A percentile compares a stretch with the other conserved stretches of the same genome.
Evolutionary conservation across 805 yeast species (phyloP).

Genomic region (Saccharomycopsis guyanensis): DNA sequence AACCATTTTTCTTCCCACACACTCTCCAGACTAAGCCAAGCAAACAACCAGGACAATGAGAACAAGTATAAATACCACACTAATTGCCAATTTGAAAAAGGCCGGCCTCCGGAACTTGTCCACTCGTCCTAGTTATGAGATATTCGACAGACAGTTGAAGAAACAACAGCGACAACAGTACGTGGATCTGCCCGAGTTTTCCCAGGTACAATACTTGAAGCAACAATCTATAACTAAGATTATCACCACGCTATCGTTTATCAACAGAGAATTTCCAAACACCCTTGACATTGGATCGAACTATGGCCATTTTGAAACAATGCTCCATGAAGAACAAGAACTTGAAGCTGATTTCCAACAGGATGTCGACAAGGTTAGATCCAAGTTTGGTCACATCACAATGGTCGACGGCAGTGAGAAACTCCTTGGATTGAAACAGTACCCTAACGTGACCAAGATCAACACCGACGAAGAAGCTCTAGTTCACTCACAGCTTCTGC

Average conservation of each 20-base stretch:
- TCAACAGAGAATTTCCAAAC: conserved; percentile 52
- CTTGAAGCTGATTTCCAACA: conserved; percentile 35
- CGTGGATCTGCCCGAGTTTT: conserved; percentile 35
- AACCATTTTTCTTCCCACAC: no score
- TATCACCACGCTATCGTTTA: conserved; percentile 66
- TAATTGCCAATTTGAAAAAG: no score
- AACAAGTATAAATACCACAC: no score
- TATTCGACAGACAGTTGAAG: conserved; percentile 60
- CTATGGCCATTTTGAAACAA: conserved; percentile 52
- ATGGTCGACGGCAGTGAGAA: conserved; percentile 60
- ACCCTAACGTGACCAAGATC: conserved; percentile 40
- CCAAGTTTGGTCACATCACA: conserved; percentile 44
- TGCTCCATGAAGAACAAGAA: conserved; percentile 28
- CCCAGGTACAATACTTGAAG: conserved; percentile 62
- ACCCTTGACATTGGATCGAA: conserved; percentile 70
- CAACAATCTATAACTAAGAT: conserved; percentile 68
- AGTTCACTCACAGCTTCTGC: conserved; percentile 33
- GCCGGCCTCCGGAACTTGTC: no score
- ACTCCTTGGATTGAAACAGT: conserved; percentile 43
- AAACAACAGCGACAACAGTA: conserved; percentile 47
- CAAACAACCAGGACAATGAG: no score
- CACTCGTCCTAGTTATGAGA: conserved; percentile 29
- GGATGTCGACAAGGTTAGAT: conserved; percentile 46
- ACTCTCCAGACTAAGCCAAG: no score
- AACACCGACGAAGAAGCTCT: conserved; percentile 65